Conservation (phyloP, 345 rosid genomes). For the Eucalyptus curtisii region DNA sequence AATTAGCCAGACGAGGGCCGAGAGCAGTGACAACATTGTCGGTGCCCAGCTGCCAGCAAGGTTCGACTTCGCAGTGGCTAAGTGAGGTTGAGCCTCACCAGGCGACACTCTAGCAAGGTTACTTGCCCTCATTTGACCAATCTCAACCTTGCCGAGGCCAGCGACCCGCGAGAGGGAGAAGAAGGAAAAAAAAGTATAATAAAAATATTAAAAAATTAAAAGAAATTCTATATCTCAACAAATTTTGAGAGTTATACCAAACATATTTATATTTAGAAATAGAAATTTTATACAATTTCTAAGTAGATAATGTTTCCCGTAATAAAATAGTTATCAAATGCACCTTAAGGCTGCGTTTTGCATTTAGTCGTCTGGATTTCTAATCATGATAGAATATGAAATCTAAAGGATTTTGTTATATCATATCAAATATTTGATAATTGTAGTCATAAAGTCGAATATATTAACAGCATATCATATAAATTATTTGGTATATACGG, state of each 20-base stretch:
- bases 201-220: too few relatives aligned
- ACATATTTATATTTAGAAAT: fast-evolving
- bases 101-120: fast-evolving
- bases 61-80: fast-evolving
- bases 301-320: fast-evolving
- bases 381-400: too few relatives aligned
- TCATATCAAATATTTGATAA: fast-evolving
- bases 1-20: fast-evolving
- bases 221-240: fast-evolving
- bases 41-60: fast-evolving
- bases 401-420: fast-evolving
- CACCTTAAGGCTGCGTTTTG: fast-evolving
- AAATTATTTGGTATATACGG: fast-evolving
- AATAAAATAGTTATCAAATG: fast-evolving
- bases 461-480: fast-evolving
- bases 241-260: fast-evolving
- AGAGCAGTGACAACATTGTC: too few relatives aligned
- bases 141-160: too few relatives aligned
- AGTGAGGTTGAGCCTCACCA: fast-evolving
- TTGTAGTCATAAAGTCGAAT: too few relatives aligned
- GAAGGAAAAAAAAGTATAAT: fast-evolving
- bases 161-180: too few relatives aligned
- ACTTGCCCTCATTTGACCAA: fast-evolving
- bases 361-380: fast-evolving
- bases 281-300: fast-evolving